Base-by-base conservation (phyloP, 176 grass and related monocot genomes). In the sorghum (Sorghum bicolor) region DNA sequence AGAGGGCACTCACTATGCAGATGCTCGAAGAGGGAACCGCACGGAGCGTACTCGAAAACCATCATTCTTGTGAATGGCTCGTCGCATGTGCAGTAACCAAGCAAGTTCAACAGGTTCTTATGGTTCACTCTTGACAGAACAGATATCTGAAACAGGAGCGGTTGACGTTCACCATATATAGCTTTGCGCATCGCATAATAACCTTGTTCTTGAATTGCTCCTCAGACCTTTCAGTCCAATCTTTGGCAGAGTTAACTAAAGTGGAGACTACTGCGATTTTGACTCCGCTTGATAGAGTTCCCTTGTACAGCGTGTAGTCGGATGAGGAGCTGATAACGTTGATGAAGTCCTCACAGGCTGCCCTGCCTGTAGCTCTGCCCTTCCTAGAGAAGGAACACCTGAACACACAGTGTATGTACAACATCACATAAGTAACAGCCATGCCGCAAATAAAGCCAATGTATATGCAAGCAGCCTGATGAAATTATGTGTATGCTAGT, bases 31-130 rank as follows among this genome's bases (percentile, higher is more conserved):
- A 57, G 52, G 52, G 52, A n/a, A 57, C 52, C 52, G 20, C 52
- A 57, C 20, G 93, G 89, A 29, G 93, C 87, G 37, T 98, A 95
- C 72, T 98, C 96, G 2, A 98, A 91, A 24, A 90, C 87, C 87
- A 98, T 77, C 93, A 98, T 98, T 39, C 93, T 86, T 29, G 91
- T 94, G 65, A 98, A 95, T 5, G 91, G 96, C 39, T 87, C 80
- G 6, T 92, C 85, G 10, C 43, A 45, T 5, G 48, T 19, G 43
- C 43, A 44, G 43, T 44, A 44, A 44, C 43, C 43, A 44, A 44
- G 43, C 43, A 44, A 44, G 11, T 44, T 44, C 2, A 44, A 0
- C 43, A 44, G 0, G 38, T 40, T 40, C 12, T 44, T 44, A 4
- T 44, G 43, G 43, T 44, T 44, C 43, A 44, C 43, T 44, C 43